These are phyloP conservation scores for Russula compacta DNA, from an alignment of 768 basidiomycete genomes.

Conservation along the genomic window DNA sequence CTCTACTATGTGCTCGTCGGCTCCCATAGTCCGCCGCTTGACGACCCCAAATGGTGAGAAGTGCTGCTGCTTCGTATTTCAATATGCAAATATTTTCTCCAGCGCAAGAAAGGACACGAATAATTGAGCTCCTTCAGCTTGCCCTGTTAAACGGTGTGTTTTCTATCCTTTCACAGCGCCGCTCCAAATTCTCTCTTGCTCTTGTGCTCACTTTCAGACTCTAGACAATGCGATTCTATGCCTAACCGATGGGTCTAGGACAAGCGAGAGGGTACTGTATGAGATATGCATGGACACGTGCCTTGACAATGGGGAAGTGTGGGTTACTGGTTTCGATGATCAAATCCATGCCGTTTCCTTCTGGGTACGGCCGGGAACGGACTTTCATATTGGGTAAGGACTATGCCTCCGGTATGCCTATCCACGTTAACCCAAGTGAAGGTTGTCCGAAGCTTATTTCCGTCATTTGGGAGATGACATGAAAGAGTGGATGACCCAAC, in stretches of 20 bases:
- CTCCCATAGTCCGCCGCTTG: not conserved
- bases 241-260: not conserved
- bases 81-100: not conserved
- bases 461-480: not conserved
- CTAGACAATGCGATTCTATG: conserved; percentile 6
- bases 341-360: not conserved
- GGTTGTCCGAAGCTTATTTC: not conserved
- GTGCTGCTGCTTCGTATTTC: not conserved
- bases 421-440: not conserved
- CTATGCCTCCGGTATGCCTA: not conserved
- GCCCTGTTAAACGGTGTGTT: not conserved
- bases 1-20: not conserved
- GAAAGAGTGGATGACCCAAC: not conserved
- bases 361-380: conserved; percentile 8
- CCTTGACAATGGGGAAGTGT: conserved; percentile 6
- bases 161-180: not conserved
- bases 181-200: not conserved
- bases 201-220: not conserved
- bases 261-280: not conserved
- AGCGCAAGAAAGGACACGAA: not conserved
- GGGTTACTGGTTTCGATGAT: conserved; percentile 3
- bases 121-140: not conserved
- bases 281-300: not conserved
- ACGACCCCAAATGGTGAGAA: not conserved
- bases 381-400: conserved; percentile 1